Base-by-base conservation (phyloP, 2,329 filamentous ascomycete species). In the Phialemonium atrogriseum region DNA sequence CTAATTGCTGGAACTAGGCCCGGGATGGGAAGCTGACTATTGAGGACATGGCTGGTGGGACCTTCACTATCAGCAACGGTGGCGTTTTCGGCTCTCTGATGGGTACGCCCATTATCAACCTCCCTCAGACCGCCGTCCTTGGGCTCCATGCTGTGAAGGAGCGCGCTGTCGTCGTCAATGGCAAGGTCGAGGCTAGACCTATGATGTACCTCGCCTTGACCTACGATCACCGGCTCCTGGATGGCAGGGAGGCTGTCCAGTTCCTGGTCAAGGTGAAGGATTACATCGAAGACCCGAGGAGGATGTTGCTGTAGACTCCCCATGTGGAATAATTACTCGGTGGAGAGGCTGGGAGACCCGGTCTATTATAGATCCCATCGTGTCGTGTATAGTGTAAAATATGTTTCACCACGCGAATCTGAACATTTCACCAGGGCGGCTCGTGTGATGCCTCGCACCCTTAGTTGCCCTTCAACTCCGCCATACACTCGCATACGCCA, bases 141-240 rank as follows among this genome's bases (percentile, higher is more conserved):
- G 89, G 89, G 44, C 78, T 95, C 14, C 89, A 98, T 58, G 87
- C 89, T 27, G 95, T 95, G 62, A 98, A 98, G 68, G 87, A 98
- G 34, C 84, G 83, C 50, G 79, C 89, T 3, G 78, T 95, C 32
- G 89, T 74, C 16, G 70, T 96, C 40, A 87, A 96, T 51, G 91
- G 91, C 52, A 93, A 95, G 68, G 70, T 96, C 36, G 88, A 95
- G 59, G 84, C 94, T 47, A 77, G 91, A 45, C 91, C 91, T n/a
- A 96, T 98, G 87, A 98, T 98, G 91, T 96, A 94, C 60, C 75
- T 98, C 43, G 91, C 91, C 24, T 72, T 98, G 38, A 98, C 91
- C 10, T 98, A 98, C 55, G 91, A 98, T 58, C 91, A 98, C 65
- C 84, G 91, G 54, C 76, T 98, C 30, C 70, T 98, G 15, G 91